Percentiles rank a stretch among this genome's conserved stretches.
phyloP scores from a whole-genome alignment of 192 early-diverging fungal genomes.

The Geranomyces variabilis region DNA sequence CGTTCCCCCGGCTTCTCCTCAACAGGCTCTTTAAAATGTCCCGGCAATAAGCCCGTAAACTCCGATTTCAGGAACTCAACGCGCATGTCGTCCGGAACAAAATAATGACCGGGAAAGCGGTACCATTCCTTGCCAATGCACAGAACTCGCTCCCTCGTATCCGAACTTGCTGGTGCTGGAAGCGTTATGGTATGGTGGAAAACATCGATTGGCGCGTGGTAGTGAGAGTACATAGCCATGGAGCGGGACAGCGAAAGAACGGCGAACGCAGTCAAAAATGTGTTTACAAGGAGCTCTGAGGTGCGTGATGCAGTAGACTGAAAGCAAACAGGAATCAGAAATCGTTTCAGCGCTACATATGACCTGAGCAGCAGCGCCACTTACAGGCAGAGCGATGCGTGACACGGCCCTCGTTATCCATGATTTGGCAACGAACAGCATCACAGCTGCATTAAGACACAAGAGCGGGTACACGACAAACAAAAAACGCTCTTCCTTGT shows the following conservation, averaged over 20 bases:
- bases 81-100: conserved; percentile 73
- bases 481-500: conserved; percentile 97
- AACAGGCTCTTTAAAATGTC: conserved; percentile 64
- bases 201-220: conserved; percentile 75
- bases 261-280: conserved; percentile 36
- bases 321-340: neutral
- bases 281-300: neutral
- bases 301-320: neutral
- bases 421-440: conserved; percentile 44
- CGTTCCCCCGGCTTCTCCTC: neutral
- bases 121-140: conserved; percentile 98
- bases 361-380: conserved; percentile 14
- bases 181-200: conserved; percentile 46
- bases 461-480: conserved; percentile 89
- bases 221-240: conserved; percentile 68
- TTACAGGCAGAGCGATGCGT: neutral
- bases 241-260: conserved; percentile 71
- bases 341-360: neutral
- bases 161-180: neutral
- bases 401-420: neutral
- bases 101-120: conserved; percentile 89
- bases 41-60: conserved; percentile 83
- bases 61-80: conserved; percentile 71
- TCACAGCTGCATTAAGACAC: conserved; percentile 74
- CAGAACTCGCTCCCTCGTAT: conserved; percentile 38